Evolutionary conservation across 2,329 filamentous ascomycete genomes (phyloP), one percentile per base, ranked within the genome.

Genomic region (Fusarium duplospermum): DNA sequence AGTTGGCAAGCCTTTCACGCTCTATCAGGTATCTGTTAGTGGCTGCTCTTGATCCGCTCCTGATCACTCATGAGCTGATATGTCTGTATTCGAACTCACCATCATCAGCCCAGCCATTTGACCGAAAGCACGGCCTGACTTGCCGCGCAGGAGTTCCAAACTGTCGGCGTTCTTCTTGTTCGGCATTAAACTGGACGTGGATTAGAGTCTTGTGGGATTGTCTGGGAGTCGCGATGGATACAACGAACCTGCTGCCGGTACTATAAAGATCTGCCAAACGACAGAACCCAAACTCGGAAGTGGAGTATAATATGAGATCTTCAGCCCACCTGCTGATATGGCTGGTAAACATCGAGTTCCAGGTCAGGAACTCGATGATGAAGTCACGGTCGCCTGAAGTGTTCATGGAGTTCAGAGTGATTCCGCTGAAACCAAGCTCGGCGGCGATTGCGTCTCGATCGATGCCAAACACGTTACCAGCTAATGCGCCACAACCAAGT

Each of bases 301-400:
- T 75, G 0, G 74, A 76, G 27, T 78, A 79, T 29, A 94, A 88
- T 82, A 94, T 94, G 69, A 94, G 82, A 78, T 94, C 93, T 80
- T 94, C 92, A 10, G 90, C 89, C 90, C 91, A 93, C 68, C 92
- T 89, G 45, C 89, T 92, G 71, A 94, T 86, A 82, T 94, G 93
- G 68, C 88, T 87, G 88, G 92, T 94, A 72, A 94, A 86, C 72
- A 90, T 90, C 24, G 88, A 88, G 16, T 89, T 90, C 91, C 92
- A 94, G 80, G 91, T 89, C 82, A 94, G 88, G 3, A 89, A 91
- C 82, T 94, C 93, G 74, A 92, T 88, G 6, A 93, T 88, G 73
- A 94, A 94, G 78, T 94, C 93, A 14, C 93, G 88, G 79, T 94
- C 92, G 11, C 86, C 91, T 9, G 93, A 91, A 36, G 90, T 90